Evolutionary conservation across 1,284 basidiomycete genomes (phyloP), one percentile per base, ranked within the genome.

Genomic region (Leccinum discolor): DNA sequence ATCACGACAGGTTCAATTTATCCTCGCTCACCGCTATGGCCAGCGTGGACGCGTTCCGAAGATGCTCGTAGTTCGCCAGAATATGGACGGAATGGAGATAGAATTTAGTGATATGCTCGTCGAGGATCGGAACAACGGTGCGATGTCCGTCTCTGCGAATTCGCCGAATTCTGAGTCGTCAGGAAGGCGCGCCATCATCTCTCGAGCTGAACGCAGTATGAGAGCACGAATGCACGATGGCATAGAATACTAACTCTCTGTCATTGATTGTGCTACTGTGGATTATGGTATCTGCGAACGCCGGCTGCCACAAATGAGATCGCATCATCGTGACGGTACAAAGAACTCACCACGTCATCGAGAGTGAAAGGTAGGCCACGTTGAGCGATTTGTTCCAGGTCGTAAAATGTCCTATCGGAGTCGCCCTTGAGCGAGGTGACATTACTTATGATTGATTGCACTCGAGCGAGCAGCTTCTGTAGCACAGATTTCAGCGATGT

Each of bases 51-150:
- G 90, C 8, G 80, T 84, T 16, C 77, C 84, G 2, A 93, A 91
- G 63, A 85, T 98, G 66, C 80, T 90, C 44, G 84, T 99, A 59
- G 94, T 94, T 0, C 86, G 98, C 14, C 98, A 99, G 77, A 95
- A 98, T 75, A 83, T 95, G 74, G 98, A 99, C 76, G 96, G 90
- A 10, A 84, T 89, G 66, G 98, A 99, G 80, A 88, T 99, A 63
- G 98, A 99, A 77, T 96, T 97, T 73, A 95, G 93, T 68, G 98
- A 99, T 81, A 93, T 97, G 89, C 83, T 99, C 14, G 89, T 98
- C 12, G 98, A 99, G 80, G 98, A 99, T 80, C 89, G 92, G 77
- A 99, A 99, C 78, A 98, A 98, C 74, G 96, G 95, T 58, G 92
- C 92, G 0, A 88, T 98, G 88, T 89, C 91, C 29, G 29, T 29